These are phyloP conservation scores for Teratosphaeriaceae sp. DNA, from an alignment of 2,329 filamentous ascomycete species.

Conservation along the genomic window DNA sequence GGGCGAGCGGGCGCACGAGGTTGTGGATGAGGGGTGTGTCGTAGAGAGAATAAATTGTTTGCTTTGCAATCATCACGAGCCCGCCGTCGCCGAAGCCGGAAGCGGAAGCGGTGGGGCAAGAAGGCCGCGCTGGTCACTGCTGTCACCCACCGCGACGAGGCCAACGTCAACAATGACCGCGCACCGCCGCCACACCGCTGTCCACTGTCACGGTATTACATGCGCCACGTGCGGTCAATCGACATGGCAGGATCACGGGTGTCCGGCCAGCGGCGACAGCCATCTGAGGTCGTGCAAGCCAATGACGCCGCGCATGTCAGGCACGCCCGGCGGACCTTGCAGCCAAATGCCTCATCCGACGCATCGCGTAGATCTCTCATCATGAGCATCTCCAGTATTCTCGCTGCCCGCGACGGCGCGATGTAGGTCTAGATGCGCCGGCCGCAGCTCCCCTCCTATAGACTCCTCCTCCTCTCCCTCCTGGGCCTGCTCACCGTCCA, in stretches of 20 bases:
- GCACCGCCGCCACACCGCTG: no score
- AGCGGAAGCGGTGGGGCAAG: background rate
- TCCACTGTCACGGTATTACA: no score
- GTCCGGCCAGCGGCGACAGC: background rate
- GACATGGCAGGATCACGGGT: no score
- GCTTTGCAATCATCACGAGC: slow-evolving; percentile 1
- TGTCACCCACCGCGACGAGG: no score
- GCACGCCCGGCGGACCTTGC: slow-evolving; percentile 2
- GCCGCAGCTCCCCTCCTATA: slow-evolving; percentile 14
- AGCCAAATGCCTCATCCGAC: background rate
- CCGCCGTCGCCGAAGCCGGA: background rate
- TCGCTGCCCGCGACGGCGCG: background rate
- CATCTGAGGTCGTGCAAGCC: background rate
- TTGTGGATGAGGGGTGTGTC: background rate
- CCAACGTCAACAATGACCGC: no score
- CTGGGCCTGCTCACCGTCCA: slow-evolving; percentile 21
- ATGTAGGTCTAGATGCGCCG: slow-evolving; percentile 3
- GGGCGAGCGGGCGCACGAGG: background rate
- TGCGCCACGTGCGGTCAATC: no score
- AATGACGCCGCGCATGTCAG: slow-evolving; percentile 1
- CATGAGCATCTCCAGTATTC: background rate
- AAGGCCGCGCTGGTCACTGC: no score
- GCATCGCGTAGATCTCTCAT: background rate
- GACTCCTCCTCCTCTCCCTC: slow-evolving; percentile 18
- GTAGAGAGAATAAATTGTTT: slow-evolving; percentile 3